Evolutionary conservation across 805 yeast genomes (phyloP).

Genomic region (Wickerhamomyces chambardii): DNA sequence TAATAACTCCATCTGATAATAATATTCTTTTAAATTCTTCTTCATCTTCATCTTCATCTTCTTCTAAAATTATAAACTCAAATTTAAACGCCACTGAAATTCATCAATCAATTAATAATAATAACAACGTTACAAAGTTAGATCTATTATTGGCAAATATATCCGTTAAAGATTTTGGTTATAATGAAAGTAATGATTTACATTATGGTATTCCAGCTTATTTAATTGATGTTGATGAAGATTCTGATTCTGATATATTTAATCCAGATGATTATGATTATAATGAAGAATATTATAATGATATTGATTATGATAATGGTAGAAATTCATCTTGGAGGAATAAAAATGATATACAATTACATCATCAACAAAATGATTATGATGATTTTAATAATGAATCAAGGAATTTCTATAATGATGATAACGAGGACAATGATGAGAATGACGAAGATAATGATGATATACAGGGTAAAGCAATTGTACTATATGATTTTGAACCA

Average conservation of each 20-base stretch:
- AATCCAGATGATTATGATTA: constrained; percentile 11
- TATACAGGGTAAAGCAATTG: constrained; percentile 62
- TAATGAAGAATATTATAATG: constrained; percentile 3
- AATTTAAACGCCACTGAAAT: too few relatives aligned
- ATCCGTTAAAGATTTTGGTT: constrained; percentile 77
- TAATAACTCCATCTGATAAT: too few relatives aligned
- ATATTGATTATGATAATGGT: constrained; percentile 3
- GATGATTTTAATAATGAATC: too few relatives aligned
- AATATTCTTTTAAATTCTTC: too few relatives aligned
- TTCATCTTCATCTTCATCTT: too few relatives aligned
- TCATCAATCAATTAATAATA: too few relatives aligned
- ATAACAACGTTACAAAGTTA: too few relatives aligned
- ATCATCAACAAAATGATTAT: too few relatives aligned
- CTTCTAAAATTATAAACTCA: too few relatives aligned
- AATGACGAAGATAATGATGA: constrained; percentile 22
- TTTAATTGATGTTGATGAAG: constrained; percentile 13
- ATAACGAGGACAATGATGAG: constrained; percentile 11
- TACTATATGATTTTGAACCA: constrained; percentile 82
- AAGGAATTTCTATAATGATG: not conserved
- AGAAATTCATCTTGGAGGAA: not conserved
- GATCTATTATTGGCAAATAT: constrained; percentile 26
- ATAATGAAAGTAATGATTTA: constrained; percentile 57
- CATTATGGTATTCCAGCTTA: constrained; percentile 49
- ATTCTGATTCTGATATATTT: too few relatives aligned
- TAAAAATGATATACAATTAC: too few relatives aligned